phyloP scores from a whole-genome alignment of 1,284 basidiomycete species.

The Ustilago shanxiensis region DNA sequence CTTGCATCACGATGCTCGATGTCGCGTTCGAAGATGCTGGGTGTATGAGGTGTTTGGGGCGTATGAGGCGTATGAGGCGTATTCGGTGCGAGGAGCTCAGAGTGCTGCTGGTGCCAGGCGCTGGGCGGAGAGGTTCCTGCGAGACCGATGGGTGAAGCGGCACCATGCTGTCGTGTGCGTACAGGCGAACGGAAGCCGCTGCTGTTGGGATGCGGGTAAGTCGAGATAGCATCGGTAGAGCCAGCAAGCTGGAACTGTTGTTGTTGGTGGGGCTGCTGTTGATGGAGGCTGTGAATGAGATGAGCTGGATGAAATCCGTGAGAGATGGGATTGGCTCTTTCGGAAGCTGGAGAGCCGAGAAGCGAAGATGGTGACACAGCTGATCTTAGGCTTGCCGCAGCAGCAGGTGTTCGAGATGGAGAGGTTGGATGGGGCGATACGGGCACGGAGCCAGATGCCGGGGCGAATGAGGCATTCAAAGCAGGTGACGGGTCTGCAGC shows the following conservation, averaged over 20 bases:
- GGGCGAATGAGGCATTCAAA: slow-evolving; percentile 6
- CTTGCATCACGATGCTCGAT: slow-evolving; percentile 64
- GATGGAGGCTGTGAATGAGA: slow-evolving; percentile 32
- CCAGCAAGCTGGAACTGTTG: slow-evolving; percentile 18
- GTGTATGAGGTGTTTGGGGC: slow-evolving; percentile 28
- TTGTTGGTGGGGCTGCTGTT: too few relatives aligned
- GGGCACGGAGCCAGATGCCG: slow-evolving; percentile 23
- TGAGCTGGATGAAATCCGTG: slow-evolving; percentile 29
- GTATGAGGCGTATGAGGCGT: slow-evolving; percentile 26
- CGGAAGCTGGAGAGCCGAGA: slow-evolving; percentile 28
- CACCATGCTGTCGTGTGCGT: slow-evolving; percentile 30
- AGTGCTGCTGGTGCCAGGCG: slow-evolving; percentile 19
- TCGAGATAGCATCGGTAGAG: slow-evolving; percentile 11
- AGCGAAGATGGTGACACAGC: slow-evolving; percentile 22
- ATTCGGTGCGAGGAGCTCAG: slow-evolving; percentile 17
- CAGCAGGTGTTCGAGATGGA: slow-evolving; percentile 36
- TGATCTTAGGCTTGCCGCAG: slow-evolving; percentile 22
- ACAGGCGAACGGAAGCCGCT: slow-evolving; percentile 39
- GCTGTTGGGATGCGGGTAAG: slow-evolving; percentile 9
- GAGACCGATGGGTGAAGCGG: slow-evolving; percentile 26
- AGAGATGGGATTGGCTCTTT: slow-evolving; percentile 33
- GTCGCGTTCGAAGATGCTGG: slow-evolving; percentile 67
- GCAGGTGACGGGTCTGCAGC: slow-evolving; percentile 42
- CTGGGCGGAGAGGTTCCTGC: slow-evolving; percentile 32
- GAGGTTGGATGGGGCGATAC: slow-evolving; percentile 44